Evolutionary conservation across 2,329 filamentous ascomycete genomes (phyloP).

Genomic region (Ilyonectria mors-panacis): DNA sequence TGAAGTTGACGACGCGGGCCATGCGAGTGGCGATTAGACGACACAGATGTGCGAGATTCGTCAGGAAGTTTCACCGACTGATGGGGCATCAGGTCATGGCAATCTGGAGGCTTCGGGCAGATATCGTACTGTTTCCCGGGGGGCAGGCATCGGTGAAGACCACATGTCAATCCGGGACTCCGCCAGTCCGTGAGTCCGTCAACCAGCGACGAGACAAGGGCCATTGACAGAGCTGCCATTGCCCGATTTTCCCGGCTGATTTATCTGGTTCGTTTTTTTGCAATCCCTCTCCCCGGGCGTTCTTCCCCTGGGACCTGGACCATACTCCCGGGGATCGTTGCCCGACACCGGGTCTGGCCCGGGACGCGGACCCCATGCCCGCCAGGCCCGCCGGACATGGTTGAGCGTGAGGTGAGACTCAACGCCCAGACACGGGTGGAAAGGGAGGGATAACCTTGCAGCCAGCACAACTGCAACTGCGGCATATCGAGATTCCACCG

Average conservation of each 20-base stretch:
- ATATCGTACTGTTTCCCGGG: conserved; percentile 7
- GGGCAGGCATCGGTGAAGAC: conserved; percentile 11
- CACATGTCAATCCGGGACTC: conserved; percentile 9
- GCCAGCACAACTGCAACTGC: conserved; percentile 13
- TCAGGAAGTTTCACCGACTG: conserved; percentile 18
- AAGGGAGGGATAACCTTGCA: neutral
- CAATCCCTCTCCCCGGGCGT: neutral
- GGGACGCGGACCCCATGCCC: conserved; percentile 13
- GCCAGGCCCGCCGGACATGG: conserved; percentile 12
- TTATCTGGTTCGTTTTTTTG: conserved; percentile 16
- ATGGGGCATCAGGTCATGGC: conserved; percentile 34
- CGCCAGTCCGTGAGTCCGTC: conserved; percentile 8
- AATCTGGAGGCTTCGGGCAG: conserved; percentile 10
- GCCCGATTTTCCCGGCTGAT: conserved; percentile 32
- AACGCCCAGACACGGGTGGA: conserved; percentile 3
- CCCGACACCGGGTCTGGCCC: conserved; percentile 34
- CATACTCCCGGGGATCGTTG: conserved; percentile 38
- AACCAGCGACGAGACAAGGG: conserved; percentile 7
- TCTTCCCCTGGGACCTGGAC: neutral
- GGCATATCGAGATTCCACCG: conserved; percentile 35
- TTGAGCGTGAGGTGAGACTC: conserved; percentile 14
- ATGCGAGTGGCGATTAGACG: neutral
- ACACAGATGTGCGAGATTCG: neutral
- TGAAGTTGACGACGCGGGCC: conserved; percentile 4
- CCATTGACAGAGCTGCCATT: conserved; percentile 17